Evolutionary conservation across 768 basidiomycete genomes (phyloP), one percentile per base, ranked within the genome.

Genomic region (Boletus vinaceobasis): DNA sequence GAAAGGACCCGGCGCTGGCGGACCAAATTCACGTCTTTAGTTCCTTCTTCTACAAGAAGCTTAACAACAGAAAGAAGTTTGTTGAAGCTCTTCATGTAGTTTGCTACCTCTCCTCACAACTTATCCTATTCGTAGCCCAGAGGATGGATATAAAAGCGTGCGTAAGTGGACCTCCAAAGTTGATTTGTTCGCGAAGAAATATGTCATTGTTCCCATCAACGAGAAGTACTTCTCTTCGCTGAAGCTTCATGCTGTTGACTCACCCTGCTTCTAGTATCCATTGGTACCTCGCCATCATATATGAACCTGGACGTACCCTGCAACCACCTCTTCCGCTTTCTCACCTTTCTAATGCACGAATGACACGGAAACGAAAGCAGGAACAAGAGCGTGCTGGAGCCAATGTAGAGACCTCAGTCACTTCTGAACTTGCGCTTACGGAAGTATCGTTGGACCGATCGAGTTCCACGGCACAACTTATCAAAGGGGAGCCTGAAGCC

Each of bases 21-120:
- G 79, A 85, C 3, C 80, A 90, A 60, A 78, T 95, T 1, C 87
- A 98, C 64, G 81, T 98, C 5, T 98, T 98, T 76, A 98, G 87
- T 69, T 95, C 95, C 0, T 99, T 98, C 74, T 98, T 99, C 72
- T 98, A 95, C 77, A 92, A 95, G 76, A 96, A 97, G 71, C 73
- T 99, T 27, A 87, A 80, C 50, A 71, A 80, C 50, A 72, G 38
- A 60, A 88, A 82, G 67, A 81, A 77, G 85, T 86, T 66, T 37
- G 76, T 66, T 26, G 29, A 51, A 8, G 5, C 6, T 37, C 33
- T 60, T 32, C 32, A 42, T 53, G 13, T 14, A 21, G 7, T 32
- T 31, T 48, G 6, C 19, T n/a, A 26, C 8, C 19, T 35, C 39
- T 42, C 47, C 48, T 57, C 67, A 70, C 62, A 19, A 4, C 39